Evolutionary conservation across 225 moss, liverwort and hornwort species (phyloP).

Genomic region (Polytrichum commune): DNA sequence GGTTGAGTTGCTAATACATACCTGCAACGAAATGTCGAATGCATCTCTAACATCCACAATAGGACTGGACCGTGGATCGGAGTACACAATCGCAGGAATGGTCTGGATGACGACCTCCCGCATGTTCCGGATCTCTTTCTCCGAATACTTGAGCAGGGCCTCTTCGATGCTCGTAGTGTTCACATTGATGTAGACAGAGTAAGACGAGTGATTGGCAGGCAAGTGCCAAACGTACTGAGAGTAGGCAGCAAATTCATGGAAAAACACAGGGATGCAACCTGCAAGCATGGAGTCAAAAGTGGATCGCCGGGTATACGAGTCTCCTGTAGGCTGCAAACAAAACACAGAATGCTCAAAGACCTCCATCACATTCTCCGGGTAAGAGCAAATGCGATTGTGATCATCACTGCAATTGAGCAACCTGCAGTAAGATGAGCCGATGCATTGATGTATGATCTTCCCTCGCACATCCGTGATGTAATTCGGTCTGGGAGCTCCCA

Average conservation of each 20-base stretch:
- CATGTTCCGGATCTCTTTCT: conserved; percentile 50
- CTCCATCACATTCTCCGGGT: conserved; percentile 61
- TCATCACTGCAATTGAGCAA: conserved; percentile 50
- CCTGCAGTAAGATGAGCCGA: conserved; percentile 38
- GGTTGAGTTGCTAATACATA: conserved; percentile 1
- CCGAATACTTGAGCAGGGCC: conserved; percentile 37
- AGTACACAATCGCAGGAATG: conserved; percentile 70
- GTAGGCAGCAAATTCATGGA: conserved; percentile 67
- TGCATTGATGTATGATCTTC: conserved; percentile 62
- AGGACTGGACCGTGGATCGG: conserved; percentile 40
- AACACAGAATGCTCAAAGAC: conserved; percentile 70
- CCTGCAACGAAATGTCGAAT: conserved; percentile 63
- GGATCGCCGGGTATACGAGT: conserved; percentile 81
- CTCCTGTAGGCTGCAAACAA: conserved; percentile 81
- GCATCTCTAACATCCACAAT: conserved; percentile 46
- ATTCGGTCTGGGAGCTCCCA: conserved; percentile 62
- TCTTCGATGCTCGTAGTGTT: conserved; percentile 38
- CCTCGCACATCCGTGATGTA: conserved; percentile 50
- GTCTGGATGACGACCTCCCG: conserved; percentile 52
- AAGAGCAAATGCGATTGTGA: conserved; percentile 24
- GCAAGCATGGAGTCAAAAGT: conserved; percentile 84
- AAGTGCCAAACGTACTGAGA: conserved; percentile 79
- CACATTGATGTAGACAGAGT: conserved; percentile 66
- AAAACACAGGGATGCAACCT: conserved; percentile 95
- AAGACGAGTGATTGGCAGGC: conserved; percentile 50